A percentile compares a stretch with the other conserved stretches of the same genome.
Conservation (phyloP, 345 rosid species). For the Syzygium oleosum region DNA sequence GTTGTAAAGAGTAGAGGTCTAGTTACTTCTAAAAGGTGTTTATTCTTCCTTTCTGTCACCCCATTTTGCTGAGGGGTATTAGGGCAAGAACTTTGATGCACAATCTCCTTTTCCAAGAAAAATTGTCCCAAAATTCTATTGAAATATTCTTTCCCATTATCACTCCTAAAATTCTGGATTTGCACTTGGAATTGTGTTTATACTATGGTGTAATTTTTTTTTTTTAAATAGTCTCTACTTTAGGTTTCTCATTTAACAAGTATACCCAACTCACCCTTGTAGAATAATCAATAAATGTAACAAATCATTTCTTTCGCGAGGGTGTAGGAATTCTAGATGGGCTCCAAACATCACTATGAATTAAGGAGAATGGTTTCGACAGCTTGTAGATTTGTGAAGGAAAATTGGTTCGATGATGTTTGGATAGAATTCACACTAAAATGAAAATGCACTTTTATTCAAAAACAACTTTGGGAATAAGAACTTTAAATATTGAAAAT, state of each 20-base stretch:
- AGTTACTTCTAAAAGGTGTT: background rate
- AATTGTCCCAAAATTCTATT: background rate
- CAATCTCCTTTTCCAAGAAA: background rate
- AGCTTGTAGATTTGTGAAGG: no score
- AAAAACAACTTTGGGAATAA: background rate
- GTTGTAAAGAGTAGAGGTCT: background rate
- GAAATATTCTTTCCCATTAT: background rate
- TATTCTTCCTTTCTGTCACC: background rate
- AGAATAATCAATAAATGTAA: background rate
- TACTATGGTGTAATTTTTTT: background rate
- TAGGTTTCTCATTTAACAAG: background rate
- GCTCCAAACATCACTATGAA: background rate
- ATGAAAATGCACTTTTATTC: no score
- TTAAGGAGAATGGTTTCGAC: no score
- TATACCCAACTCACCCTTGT: background rate
- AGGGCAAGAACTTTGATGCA: background rate
- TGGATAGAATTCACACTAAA: no score
- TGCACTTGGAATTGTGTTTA: background rate
- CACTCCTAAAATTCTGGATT: background rate
- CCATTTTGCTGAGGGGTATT: constrained; percentile 7
- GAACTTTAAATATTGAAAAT: no score
- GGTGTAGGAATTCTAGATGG: background rate
- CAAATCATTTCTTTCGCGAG: background rate
- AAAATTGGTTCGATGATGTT: no score
- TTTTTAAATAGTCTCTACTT: background rate